phyloP scores from a whole-genome alignment of 495 filamentous ascomycete genomes.

The Poronia punctata region DNA sequence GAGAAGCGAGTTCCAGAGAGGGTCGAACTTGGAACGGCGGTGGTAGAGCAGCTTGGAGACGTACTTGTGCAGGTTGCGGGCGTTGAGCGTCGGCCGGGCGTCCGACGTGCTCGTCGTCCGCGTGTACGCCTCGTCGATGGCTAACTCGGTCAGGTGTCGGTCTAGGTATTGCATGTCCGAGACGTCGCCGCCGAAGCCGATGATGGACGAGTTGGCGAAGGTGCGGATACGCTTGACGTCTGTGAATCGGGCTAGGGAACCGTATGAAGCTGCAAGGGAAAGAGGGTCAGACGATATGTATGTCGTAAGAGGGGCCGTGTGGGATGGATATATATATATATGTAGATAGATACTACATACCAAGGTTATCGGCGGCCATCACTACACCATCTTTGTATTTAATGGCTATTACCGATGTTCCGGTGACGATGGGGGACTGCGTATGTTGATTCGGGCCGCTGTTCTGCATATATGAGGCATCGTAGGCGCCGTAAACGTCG shows the following conservation, averaged over 20 bases:
- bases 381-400: constrained; percentile 96
- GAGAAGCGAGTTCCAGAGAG: constrained; percentile 91
- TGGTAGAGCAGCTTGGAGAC: constrained; percentile 90
- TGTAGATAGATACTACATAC: constrained; percentile 39
- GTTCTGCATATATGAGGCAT: constrained; percentile 69
- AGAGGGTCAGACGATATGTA: constrained; percentile 12
- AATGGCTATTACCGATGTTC: constrained; percentile 86
- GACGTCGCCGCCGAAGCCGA: constrained; percentile 91
- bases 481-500: constrained; percentile 91
- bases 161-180: constrained; percentile 98
- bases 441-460: constrained; percentile 73
- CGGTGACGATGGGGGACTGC: constrained; percentile 85
- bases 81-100: constrained; percentile 55
- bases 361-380: constrained; percentile 93
- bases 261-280: constrained; percentile 72
- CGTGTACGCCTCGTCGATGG: constrained; percentile 81
- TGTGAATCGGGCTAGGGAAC: constrained; percentile 92
- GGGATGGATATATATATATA: constrained; percentile 1
- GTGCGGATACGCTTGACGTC: constrained; percentile 83
- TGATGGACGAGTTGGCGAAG: constrained; percentile 68
- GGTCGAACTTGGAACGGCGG: constrained; percentile 90
- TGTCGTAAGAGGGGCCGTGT: neutral
- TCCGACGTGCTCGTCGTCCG: constrained; percentile 28
- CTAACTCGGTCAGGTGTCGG: constrained; percentile 76
- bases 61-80: constrained; percentile 94